These are phyloP conservation scores for Citrullus colocynthis DNA, from an alignment of 306 rosid genomes.

Conservation along the genomic window DNA sequence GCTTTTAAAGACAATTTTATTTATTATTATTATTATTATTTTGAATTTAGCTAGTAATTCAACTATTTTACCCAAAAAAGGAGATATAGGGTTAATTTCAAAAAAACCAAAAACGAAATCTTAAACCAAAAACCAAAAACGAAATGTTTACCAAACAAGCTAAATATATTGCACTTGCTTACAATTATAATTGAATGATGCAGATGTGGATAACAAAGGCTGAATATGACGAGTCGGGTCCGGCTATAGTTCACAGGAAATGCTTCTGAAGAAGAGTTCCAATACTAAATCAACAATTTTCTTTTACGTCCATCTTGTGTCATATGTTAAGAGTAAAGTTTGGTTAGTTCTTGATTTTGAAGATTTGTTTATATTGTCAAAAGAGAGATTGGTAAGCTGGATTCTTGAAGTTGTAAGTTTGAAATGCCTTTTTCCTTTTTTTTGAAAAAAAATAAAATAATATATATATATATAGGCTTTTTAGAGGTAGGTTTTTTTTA, in stretches of 20 bases:
- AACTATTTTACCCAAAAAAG: too few species aligned
- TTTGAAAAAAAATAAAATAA: neutral
- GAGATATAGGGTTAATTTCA: too few species aligned
- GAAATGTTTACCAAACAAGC: too few species aligned
- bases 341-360: neutral
- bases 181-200: neutral
- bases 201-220: slow-evolving; percentile 79
- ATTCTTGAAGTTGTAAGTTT: slow-evolving; percentile 2
- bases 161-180: neutral
- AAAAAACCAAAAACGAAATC: too few species aligned
- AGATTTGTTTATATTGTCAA: neutral
- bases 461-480: neutral
- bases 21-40: too few species aligned
- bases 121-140: too few species aligned
- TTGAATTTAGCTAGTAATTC: too few species aligned
- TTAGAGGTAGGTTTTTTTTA: neutral
- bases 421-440: neutral
- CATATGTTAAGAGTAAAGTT: slow-evolving; percentile 7
- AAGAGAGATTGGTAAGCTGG: neutral
- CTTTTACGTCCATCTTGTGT: neutral
- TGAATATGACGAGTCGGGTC: slow-evolving; percentile 70
- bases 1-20: too few species aligned
- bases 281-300: neutral
- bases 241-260: slow-evolving; percentile 61
- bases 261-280: slow-evolving; percentile 31